These are phyloP conservation scores for Pulveroboletus sp. DNA, from an alignment of 768 basidiomycete genomes.

Conservation along the genomic window DNA sequence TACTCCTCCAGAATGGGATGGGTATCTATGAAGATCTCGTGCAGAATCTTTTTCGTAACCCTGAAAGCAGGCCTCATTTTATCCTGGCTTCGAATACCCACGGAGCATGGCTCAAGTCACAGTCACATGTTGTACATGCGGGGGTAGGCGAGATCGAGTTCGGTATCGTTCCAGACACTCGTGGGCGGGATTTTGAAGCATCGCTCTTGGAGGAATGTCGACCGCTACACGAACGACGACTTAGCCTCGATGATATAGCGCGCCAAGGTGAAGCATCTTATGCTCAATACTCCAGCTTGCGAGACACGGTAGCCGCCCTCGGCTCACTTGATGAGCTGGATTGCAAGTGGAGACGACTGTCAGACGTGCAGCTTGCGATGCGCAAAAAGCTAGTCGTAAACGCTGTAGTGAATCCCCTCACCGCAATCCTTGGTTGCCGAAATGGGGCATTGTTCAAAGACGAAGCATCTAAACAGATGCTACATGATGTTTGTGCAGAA, in stretches of 20 bases:
- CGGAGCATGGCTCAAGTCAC: slow-evolving; percentile 59
- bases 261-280: slow-evolving; percentile 32
- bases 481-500: slow-evolving; percentile 64
- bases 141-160: slow-evolving; percentile 73
- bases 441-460: slow-evolving; percentile 72
- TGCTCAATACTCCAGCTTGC: slow-evolving; percentile 56
- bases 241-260: slow-evolving; percentile 54
- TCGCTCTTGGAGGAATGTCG: slow-evolving; percentile 38
- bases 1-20: slow-evolving; percentile 94
- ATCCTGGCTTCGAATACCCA: slow-evolving; percentile 82
- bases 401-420: slow-evolving; percentile 80
- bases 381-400: slow-evolving; percentile 83
- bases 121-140: slow-evolving; percentile 62
- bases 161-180: slow-evolving; percentile 71
- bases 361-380: slow-evolving; percentile 64
- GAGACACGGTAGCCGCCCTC: slow-evolving; percentile 66
- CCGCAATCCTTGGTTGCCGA: slow-evolving; percentile 73
- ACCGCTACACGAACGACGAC: slow-evolving; percentile 37
- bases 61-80: slow-evolving; percentile 75
- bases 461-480: slow-evolving; percentile 41
- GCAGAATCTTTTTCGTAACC: slow-evolving; percentile 65
- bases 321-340: slow-evolving; percentile 53
- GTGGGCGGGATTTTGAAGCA: slow-evolving; percentile 61
- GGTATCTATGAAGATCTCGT: slow-evolving; percentile 83
- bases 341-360: slow-evolving; percentile 62